Base-by-base conservation (phyloP, 495 filamentous ascomycete genomes). In the Patellaria atrata region DNA sequence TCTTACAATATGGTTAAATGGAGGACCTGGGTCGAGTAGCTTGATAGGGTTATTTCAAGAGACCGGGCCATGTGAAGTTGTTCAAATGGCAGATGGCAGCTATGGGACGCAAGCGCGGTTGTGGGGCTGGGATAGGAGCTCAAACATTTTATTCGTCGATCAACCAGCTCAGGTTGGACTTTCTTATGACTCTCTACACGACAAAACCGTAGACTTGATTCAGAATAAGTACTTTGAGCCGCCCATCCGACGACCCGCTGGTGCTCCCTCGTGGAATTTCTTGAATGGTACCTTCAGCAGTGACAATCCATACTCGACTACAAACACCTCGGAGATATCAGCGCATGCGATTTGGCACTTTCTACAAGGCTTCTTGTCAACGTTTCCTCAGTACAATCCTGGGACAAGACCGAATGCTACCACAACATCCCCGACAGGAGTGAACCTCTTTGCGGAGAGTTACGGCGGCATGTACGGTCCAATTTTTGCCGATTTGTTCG, bases 281-380 rank as follows among this genome's bases (percentile, higher is more conserved):
- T 50, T 76, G 16, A 73, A 77, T 47, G 78, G 78, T 20, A 80
- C 77, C 0, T 80, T 79, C 45, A 58, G 67, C 36, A 68, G 70
- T 2, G 56, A 59, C 24, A 64, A 68, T 38, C 10, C 28, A 0
- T 61, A 54, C 18, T 54, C 60, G 29, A 78, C 73, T 0, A 58
- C 73, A 13, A 81, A 81, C 40, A 79, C 75, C 1, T 79, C 75
- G 1, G 60, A 68, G 32, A 69, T 69, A 24, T 68, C 77, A 2
- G 78, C 73, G 13, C 56, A 59, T 37, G 68, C 73, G 11, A 60
- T 75, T 21, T 83, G 75, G 71, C 71, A 81, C 44, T 71, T 80
- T 55, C 52, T 81, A 29, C 78, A 82, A 48, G 66, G 67, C 8
- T 82, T 77, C 51, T 48, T 81, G 8, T 50, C 58, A 0, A 60